Percentiles rank a stretch among this genome's conserved stretches.
Conservation (phyloP, 768 basidiomycete genomes). For the Leccinellum luteum region DNA sequence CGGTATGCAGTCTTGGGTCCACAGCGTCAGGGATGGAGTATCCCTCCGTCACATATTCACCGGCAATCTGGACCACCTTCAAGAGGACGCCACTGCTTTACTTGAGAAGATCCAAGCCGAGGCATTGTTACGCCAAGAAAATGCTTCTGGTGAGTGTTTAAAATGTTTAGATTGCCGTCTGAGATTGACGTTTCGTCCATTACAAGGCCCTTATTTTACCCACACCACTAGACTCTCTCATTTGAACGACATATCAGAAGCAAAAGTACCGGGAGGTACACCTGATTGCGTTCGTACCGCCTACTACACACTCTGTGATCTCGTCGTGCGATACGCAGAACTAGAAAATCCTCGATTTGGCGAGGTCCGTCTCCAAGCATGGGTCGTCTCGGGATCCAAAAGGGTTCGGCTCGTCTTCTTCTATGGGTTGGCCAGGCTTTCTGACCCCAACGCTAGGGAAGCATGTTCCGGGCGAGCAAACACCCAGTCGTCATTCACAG, state of each 20-base stretch:
- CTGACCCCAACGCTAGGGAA: conserved; percentile 20
- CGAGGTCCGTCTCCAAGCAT: conserved; percentile 39
- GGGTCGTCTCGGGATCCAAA: conserved; percentile 40
- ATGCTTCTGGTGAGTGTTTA: conserved; percentile 19
- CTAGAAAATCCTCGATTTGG: conserved; percentile 31
- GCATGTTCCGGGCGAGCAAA: conserved; percentile 21
- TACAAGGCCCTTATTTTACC: conserved; percentile 29
- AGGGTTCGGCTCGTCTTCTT: conserved; percentile 26
- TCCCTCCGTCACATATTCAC: conserved; percentile 47
- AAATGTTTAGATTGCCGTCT: neutral
- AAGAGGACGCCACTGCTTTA: conserved; percentile 37
- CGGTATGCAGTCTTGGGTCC: conserved; percentile 29
- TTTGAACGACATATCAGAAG: conserved; percentile 9
- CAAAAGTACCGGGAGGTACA: conserved; percentile 26
- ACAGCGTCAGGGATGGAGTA: conserved; percentile 21
- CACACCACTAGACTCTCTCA: conserved; percentile 17
- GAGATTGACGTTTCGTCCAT: conserved; percentile 3
- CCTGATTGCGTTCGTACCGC: conserved; percentile 20
- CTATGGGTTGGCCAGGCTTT: neutral
- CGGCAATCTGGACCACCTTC: conserved; percentile 41
- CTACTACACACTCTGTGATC: conserved; percentile 29
- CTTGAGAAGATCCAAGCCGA: conserved; percentile 41
- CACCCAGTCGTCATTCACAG: conserved; percentile 24
- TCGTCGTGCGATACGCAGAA: conserved; percentile 37
- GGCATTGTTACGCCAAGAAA: conserved; percentile 18